Evolutionary conservation across 164 flowering plant genomes (phyloP).

Genomic region (Umbellularia californica): DNA sequence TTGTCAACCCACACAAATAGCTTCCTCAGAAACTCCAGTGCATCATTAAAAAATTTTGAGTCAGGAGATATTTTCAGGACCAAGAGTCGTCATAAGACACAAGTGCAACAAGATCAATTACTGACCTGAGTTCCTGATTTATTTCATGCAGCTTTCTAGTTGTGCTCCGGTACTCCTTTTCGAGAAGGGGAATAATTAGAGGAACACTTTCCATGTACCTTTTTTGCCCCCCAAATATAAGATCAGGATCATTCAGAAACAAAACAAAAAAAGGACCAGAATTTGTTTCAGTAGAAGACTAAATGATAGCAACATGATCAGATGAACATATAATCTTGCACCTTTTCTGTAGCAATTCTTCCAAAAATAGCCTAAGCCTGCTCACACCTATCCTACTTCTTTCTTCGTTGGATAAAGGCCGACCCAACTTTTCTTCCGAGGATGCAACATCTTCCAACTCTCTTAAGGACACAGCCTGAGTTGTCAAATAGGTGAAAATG

Average conservation of each 20-base stretch:
- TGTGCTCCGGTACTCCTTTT: slow-evolving; percentile 69
- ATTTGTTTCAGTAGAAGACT: not conserved
- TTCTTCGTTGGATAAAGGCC: slow-evolving; percentile 73
- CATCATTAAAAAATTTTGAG: not conserved
- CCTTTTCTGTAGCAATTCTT: slow-evolving; percentile 85
- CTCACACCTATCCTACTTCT: slow-evolving; percentile 87
- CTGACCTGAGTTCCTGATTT: slow-evolving; percentile 78
- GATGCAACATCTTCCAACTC: slow-evolving; percentile 77
- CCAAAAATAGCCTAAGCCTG: slow-evolving; percentile 77
- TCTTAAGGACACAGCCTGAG: slow-evolving; percentile 69
- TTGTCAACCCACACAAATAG: not conserved
- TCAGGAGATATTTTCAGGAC: not conserved
- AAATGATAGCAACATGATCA: not conserved
- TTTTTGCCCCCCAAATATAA: slow-evolving; percentile 12
- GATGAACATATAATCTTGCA: slow-evolving; percentile 12
- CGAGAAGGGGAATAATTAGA: slow-evolving; percentile 88
- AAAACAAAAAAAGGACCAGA: not conserved
- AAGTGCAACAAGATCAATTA: slow-evolving; percentile 2
- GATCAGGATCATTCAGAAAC: not conserved
- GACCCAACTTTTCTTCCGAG: slow-evolving; percentile 80
- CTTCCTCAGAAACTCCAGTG: not conserved
- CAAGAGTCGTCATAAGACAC: not conserved
- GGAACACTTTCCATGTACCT: slow-evolving; percentile 96
- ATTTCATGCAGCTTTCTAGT: slow-evolving; percentile 70
- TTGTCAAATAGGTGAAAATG: not conserved